A percentile compares a stretch with the other conserved stretches of the same genome.
These are phyloP conservation scores for Sugiyamaella neomexicana DNA, from an alignment of 1,139 yeast species.

Conservation along the genomic window DNA sequence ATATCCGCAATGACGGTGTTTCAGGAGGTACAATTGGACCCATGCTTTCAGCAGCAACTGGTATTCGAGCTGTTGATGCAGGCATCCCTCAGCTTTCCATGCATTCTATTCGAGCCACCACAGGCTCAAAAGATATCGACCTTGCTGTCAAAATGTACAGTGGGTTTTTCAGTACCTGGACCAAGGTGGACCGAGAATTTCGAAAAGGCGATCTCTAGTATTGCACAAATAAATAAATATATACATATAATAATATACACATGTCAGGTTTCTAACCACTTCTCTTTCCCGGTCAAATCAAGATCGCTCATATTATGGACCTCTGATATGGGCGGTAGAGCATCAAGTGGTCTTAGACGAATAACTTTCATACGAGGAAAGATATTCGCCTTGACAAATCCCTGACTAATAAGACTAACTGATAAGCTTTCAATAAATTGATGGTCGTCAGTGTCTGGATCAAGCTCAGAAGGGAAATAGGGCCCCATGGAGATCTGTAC, in stretches of 20 bases:
- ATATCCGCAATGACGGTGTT: slow-evolving; percentile 63
- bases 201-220: slow-evolving; percentile 13
- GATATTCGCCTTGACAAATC: slow-evolving; percentile 41
- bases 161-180: slow-evolving; percentile 63
- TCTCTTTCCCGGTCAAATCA: slow-evolving; percentile 7
- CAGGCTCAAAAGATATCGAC: slow-evolving; percentile 69
- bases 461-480: not conserved
- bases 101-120: slow-evolving; percentile 79
- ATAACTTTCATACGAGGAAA: slow-evolving; percentile 34
- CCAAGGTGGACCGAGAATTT: slow-evolving; percentile 10
- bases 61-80: slow-evolving; percentile 72
- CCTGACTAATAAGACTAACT: slow-evolving; percentile 40
- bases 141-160: slow-evolving; percentile 64
- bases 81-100: slow-evolving; percentile 78
- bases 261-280: slow-evolving; percentile 18
- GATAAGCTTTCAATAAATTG: slow-evolving; percentile 40
- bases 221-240: not conserved
- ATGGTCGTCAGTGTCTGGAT: slow-evolving; percentile 14
- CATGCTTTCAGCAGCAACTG: slow-evolving; percentile 58
- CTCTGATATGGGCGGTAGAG: slow-evolving; percentile 32
- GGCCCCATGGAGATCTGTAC: slow-evolving; percentile 22
- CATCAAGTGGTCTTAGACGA: slow-evolving; percentile 30
- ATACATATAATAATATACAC: not conserved
- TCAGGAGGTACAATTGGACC: slow-evolving; percentile 87
- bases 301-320: slow-evolving; percentile 23